A percentile compares a stretch with the other conserved stretches of the same genome.
phyloP scores from a whole-genome alignment of 2,329 filamentous ascomycete genomes.

The Pseudogymnoascus sp. region DNA sequence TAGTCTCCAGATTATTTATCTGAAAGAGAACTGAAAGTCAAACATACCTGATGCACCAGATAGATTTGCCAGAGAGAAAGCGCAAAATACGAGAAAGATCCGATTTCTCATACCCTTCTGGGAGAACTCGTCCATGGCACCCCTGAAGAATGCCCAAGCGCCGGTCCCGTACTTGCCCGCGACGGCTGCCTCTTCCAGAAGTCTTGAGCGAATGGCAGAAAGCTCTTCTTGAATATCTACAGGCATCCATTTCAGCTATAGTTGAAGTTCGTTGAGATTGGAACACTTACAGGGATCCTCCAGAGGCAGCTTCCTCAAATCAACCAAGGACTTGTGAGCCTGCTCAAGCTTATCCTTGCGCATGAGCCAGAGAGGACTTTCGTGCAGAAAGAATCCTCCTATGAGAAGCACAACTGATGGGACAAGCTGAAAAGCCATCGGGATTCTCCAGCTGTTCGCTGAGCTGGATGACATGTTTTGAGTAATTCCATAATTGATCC shows the following conservation, averaged over 20 bases:
- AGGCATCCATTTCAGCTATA: background rate
- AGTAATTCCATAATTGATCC: constrained; percentile 30
- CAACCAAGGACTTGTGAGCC: background rate
- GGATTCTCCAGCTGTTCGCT: constrained; percentile 22
- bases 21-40: background rate
- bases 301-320: background rate
- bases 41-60: constrained; percentile 30
- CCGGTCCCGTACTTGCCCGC: constrained; percentile 14
- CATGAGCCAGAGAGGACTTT: constrained; percentile 50
- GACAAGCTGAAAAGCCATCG: constrained; percentile 48
- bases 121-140: constrained; percentile 18
- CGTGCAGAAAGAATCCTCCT: constrained; percentile 53
- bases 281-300: background rate
- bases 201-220: background rate
- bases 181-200: background rate
- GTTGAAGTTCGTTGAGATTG: background rate
- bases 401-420: constrained; percentile 43
- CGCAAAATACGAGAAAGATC: constrained; percentile 30
- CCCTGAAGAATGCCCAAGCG: constrained; percentile 20
- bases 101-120: constrained; percentile 33
- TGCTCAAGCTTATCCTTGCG: constrained; percentile 22
- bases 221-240: background rate
- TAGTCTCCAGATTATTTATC: background rate
- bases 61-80: constrained; percentile 34
- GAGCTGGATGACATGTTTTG: constrained; percentile 21